Base-by-base conservation (phyloP, 2,329 filamentous ascomycete genomes). In the Drechslerella dactyloides region DNA sequence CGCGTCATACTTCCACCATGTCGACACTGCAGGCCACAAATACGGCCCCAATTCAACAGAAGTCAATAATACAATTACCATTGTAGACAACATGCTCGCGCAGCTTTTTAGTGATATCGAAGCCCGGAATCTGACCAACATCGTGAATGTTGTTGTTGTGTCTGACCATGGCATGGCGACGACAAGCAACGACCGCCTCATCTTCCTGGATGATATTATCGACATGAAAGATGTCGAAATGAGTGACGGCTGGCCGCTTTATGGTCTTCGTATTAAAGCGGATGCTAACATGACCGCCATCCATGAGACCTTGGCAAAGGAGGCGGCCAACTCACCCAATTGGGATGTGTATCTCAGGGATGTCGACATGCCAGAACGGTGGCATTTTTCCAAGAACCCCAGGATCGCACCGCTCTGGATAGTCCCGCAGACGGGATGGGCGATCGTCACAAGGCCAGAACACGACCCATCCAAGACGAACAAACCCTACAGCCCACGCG, bases 111-210 rank as follows among this genome's bases (percentile, higher is more conserved):
- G 82, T 1, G 93, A 93, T 0, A 83, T 99, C 0, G 86, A 93
- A 73, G 81, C 85, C 52, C 87, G 94, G 54, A 97, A 97, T 78
- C 81, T 99, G 56, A 96, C 92, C 0, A 79, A 89, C 19, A 90
- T 99, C 70, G 91, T 97, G 78, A 99, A 99, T 75, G 85, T 99
- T 6, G 87, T 99, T 35, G 85, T 99, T n/a, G 93, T 99, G 1
- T 97, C 92, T 0, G 94, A 99, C 78, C 94, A 99, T 78, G 94
- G 94, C 56, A 99, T 99, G 94, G 94, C 94, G 0, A 96, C 92
- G 0, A 97, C 94, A 0, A 90, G 93, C 69, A 86, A 85, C 0
- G 84, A 87, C 17, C 86, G 94, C 10, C 82, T 97, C 51, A 85
- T 97, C 24, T 94, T 97, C 80, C 83, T 97, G 1, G 94, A 99